Conservation (phyloP, 192 early-diverging fungal species). For the Umbelopsis sp. region DNA sequence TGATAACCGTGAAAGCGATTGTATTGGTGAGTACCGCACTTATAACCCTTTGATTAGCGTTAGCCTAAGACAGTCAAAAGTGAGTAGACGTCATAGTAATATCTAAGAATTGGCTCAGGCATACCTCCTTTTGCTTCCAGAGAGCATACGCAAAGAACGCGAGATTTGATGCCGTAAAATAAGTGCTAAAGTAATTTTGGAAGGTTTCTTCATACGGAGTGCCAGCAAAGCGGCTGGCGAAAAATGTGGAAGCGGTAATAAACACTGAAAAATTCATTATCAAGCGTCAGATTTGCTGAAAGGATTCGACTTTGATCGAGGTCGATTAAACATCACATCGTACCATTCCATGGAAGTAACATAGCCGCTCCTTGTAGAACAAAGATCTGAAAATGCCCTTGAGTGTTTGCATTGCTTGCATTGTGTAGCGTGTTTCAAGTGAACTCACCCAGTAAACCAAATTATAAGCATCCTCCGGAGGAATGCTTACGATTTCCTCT, state of each 20-base stretch:
- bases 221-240: slow-evolving; percentile 60
- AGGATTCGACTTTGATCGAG: background rate
- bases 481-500: slow-evolving; percentile 14
- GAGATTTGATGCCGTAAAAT: slow-evolving; percentile 65
- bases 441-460: slow-evolving; percentile 47
- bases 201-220: slow-evolving; percentile 64
- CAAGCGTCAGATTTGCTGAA: background rate
- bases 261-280: slow-evolving; percentile 47
- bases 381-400: slow-evolving; percentile 45
- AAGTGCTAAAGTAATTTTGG: slow-evolving; percentile 77
- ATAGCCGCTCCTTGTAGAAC: slow-evolving; percentile 76
- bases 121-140: slow-evolving; percentile 52
- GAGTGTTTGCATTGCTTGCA: background rate
- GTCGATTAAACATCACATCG: background rate
- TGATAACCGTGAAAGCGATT: slow-evolving; percentile 49
- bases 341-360: slow-evolving; percentile 80
- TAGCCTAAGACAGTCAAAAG: background rate
- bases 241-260: slow-evolving; percentile 80
- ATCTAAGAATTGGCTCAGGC: background rate
- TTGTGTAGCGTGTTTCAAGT: background rate
- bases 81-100: no score
- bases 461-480: slow-evolving; percentile 47
- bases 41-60: slow-evolving; percentile 34
- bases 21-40: slow-evolving; percentile 56
- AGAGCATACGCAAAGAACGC: slow-evolving; percentile 52